A percentile compares a stretch with the other conserved stretches of the same genome.
Conservation (phyloP, 306 rosid species). For the Ormosia semicastrata region DNA sequence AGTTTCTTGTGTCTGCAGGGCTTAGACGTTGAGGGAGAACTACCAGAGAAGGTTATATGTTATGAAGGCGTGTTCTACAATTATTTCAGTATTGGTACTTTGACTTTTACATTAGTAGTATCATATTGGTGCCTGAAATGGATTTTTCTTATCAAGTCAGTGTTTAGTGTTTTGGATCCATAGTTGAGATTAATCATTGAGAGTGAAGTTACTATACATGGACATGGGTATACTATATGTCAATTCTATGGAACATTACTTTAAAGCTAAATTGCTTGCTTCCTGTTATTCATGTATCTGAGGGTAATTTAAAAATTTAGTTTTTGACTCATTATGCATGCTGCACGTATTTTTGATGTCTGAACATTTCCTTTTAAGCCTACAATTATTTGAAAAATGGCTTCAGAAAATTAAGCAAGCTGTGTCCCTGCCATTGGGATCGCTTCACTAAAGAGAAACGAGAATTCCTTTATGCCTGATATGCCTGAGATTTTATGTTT, state of each 20-base stretch:
- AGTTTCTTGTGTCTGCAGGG: slow-evolving; percentile 45
- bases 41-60: slow-evolving; percentile 60
- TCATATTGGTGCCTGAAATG: neutral
- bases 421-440: neutral
- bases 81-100: slow-evolving; percentile 89
- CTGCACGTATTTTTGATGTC: neutral
- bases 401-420: neutral
- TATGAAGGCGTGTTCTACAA: slow-evolving; percentile 92
- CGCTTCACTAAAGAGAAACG: neutral
- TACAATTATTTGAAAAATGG: neutral
- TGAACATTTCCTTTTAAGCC: neutral
- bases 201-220: neutral
- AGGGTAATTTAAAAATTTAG: neutral
- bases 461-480: neutral
- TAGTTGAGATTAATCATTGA: neutral
- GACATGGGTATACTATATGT: neutral
- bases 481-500: neutral
- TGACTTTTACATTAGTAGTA: slow-evolving; percentile 1
- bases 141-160: neutral
- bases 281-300: neutral
- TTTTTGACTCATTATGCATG: neutral
- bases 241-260: neutral
- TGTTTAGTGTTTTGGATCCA: neutral
- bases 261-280: neutral
- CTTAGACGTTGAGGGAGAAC: slow-evolving; percentile 63